These are phyloP conservation scores for Cercospora sp. DNA, from an alignment of 2,329 filamentous ascomycete species.

Conservation along the genomic window DNA sequence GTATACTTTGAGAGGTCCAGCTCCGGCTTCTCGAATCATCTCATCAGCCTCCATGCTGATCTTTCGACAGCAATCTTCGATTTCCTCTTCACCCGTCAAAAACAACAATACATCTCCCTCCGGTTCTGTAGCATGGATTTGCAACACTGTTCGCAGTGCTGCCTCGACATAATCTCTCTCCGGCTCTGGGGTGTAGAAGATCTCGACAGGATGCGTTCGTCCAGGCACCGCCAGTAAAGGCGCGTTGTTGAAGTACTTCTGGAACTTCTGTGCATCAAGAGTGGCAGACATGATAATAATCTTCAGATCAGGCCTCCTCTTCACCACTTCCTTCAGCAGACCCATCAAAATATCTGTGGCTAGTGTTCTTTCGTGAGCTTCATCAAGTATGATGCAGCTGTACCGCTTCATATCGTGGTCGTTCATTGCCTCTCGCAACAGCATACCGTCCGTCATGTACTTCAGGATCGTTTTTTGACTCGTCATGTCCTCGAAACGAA, in stretches of 20 bases:
- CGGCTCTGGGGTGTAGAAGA: constrained; percentile 96
- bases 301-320: constrained; percentile 84
- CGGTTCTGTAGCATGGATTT: constrained; percentile 90
- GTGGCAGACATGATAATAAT: constrained; percentile 99
- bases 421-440: constrained; percentile 93
- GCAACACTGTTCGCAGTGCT: constrained; percentile 87
- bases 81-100: constrained; percentile 96
- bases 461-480: constrained; percentile 87
- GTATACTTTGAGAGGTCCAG: constrained; percentile 85
- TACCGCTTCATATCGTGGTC: constrained; percentile 90
- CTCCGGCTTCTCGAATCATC: constrained; percentile 85
- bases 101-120: constrained; percentile 94
- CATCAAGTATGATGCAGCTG: constrained; percentile 96
- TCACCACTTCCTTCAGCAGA: constrained; percentile 84
- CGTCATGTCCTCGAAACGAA: constrained; percentile 96
- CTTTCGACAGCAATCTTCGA: constrained; percentile 92
- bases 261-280: constrained; percentile 95
- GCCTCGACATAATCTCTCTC: constrained; percentile 97
- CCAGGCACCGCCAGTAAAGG: constrained; percentile 92
- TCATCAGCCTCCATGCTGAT: constrained; percentile 89
- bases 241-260: constrained; percentile 93
- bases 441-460: constrained; percentile 99
- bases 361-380: constrained; percentile 96
- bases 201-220: constrained; percentile 93
- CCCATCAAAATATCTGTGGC: constrained; percentile 98